Base-by-base conservation (phyloP, 2,329 filamentous ascomycete genomes). In the Colletotrichum sp. region DNA sequence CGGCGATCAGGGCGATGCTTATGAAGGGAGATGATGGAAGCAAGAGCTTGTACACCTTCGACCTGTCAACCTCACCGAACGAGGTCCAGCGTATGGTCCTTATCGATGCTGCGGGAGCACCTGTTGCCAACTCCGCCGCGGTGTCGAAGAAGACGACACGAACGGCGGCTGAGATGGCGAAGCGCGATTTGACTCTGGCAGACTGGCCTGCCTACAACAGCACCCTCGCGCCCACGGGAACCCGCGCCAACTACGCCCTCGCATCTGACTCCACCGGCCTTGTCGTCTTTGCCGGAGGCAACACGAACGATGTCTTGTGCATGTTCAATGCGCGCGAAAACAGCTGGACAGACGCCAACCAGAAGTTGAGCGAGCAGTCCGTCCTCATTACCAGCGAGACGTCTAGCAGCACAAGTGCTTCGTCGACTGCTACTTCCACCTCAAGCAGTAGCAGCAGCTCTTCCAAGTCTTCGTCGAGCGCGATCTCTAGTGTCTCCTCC, bases 181-280 rank as follows among this genome's bases (percentile, higher is more conserved):
- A 78, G 71, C 84, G 90, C 77, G 86, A 88, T 18, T 83, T 95
- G 34, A 92, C 91, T 1, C 82, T 93, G 30, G 86, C 85, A 26
- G 87, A 92, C 80, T 98, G 95, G 92, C 96, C 96, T 3, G 81
- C 88, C 4, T 98, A 98, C 84, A 96, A 98, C 84, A 89, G 87
- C 68, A 94, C 93, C 1, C 84, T 93, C 57, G 96, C 94, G 0
- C 94, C 96, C 0, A 90, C 85, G 2, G 87, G 85, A 10, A 91
- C 88, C 7, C 90, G 96, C 78, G 88, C 88, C n/a, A 91, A 92
- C 63, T 98, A 92, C 81, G 93, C 95, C 0, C 83, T 98, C 18
- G 94, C 96, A 0, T 90, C 93, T 79, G 92, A 91, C 76, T 81
- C 89, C 2, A 85, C 90, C 77, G 95, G 94, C 5, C 85, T 93